Conservation (phyloP, 2,329 filamentous ascomycete species). For the Verticillium longisporum region DNA sequence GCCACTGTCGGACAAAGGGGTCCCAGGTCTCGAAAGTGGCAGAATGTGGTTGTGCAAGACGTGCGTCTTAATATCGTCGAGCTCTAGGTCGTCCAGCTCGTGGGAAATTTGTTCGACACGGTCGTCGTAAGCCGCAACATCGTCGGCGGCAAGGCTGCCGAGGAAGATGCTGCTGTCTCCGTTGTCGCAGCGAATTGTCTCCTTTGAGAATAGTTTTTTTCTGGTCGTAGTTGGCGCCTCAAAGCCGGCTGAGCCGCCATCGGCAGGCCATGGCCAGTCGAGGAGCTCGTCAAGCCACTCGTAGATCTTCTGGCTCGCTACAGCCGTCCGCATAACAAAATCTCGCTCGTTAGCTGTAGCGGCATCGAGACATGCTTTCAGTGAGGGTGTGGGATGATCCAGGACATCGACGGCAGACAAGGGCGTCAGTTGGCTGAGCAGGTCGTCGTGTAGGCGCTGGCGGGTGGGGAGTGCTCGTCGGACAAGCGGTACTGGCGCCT, state of each 20-base stretch:
- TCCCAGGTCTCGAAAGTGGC: constrained; percentile 45
- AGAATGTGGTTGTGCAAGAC: constrained; percentile 76
- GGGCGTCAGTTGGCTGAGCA: constrained; percentile 56
- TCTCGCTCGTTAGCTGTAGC: constrained; percentile 61
- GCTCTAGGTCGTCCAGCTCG: constrained; percentile 61
- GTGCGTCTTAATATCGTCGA: constrained; percentile 85
- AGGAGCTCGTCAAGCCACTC: constrained; percentile 66
- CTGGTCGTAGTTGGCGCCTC: constrained; percentile 30
- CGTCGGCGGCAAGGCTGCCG: constrained; percentile 61
- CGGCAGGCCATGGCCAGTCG: constrained; percentile 49
- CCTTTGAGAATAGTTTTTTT: constrained; percentile 16
- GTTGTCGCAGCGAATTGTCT: constrained; percentile 8
- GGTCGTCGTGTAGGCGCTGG: constrained; percentile 44
- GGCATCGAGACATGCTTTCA: constrained; percentile 54
- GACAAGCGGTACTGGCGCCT: constrained; percentile 30
- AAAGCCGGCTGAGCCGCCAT: constrained; percentile 46
- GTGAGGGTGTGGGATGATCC: constrained; percentile 40
- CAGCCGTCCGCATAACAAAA: constrained; percentile 63
- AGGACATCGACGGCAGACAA: constrained; percentile 55
- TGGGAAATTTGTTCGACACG: constrained; percentile 68
- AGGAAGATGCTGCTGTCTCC: constrained; percentile 40
- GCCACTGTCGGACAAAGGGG: constrained; percentile 38
- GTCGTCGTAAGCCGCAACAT: constrained; percentile 62
- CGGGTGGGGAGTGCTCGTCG: constrained; percentile 36
- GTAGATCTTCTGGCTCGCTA: constrained; percentile 64